A percentile compares a stretch with the other conserved stretches of the same genome.
Evolutionary conservation across 2,329 filamentous ascomycete species (phyloP).

Genomic region (Aspergillus ochraceus): DNA sequence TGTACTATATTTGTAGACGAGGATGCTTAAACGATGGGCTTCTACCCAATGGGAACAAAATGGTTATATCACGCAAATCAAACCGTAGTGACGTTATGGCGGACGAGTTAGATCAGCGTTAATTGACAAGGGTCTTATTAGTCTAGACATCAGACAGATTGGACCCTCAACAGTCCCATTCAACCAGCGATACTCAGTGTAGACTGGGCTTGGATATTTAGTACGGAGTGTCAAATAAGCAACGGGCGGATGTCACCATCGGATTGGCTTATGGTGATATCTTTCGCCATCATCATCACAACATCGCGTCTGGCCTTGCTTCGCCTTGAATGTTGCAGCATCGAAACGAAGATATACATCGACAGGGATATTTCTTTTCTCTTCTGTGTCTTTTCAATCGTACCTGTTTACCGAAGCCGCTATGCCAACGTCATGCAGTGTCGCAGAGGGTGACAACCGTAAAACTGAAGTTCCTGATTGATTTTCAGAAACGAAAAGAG

Average conservation of each 20-base stretch:
- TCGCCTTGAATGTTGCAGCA: neutral
- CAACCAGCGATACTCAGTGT: neutral
- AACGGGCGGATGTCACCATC: slow-evolving; percentile 10
- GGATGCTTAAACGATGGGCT: neutral
- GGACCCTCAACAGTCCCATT: neutral
- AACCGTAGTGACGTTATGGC: slow-evolving; percentile 24
- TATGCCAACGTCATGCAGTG: neutral
- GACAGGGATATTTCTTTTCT: neutral
- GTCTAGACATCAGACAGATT: neutral
- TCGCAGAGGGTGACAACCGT: neutral
- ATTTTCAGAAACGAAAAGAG: neutral
- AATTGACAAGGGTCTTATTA: neutral
- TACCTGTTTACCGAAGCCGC: neutral
- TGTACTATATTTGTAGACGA: neutral
- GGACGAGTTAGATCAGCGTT: slow-evolving; percentile 13
- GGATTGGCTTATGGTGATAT: slow-evolving; percentile 18
- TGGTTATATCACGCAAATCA: slow-evolving; percentile 21
- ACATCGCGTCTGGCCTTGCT: slow-evolving; percentile 3
- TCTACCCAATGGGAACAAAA: neutral
- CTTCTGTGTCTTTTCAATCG: neutral
- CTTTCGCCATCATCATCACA: slow-evolving; percentile 17
- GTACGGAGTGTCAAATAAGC: neutral
- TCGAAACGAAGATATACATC: neutral
- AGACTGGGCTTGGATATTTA: neutral
- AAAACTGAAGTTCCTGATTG: too few relatives aligned